phyloP scores from a whole-genome alignment of 2,329 filamentous ascomycete genomes.

The Trichophaea hybrida region DNA sequence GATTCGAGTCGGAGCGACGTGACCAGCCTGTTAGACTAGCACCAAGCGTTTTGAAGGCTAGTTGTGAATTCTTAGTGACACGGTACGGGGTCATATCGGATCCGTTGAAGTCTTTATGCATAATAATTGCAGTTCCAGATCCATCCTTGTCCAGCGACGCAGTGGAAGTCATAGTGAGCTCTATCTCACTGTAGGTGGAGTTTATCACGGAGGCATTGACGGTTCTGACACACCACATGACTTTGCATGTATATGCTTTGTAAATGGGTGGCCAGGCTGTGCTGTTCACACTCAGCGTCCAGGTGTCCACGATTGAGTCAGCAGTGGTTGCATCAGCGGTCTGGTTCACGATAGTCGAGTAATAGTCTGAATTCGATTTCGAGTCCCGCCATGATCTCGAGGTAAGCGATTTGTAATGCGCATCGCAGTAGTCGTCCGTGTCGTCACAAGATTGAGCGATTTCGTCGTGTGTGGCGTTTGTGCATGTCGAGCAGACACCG shows the following conservation, averaged over 20 bases:
- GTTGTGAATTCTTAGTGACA: neutral
- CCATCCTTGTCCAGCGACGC: neutral
- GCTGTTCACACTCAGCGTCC: neutral
- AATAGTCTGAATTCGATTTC: neutral
- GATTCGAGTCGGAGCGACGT: neutral
- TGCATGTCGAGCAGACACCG: constrained; percentile 14
- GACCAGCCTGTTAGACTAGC: neutral
- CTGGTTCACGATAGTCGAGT: constrained; percentile 19
- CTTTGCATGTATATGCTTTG: constrained; percentile 11
- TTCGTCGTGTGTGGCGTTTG: constrained; percentile 2
- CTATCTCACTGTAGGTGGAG: constrained; percentile 11
- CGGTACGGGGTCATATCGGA: neutral
- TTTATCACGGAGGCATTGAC: constrained; percentile 1
- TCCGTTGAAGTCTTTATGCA: neutral
- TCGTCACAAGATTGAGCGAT: constrained; percentile 8
- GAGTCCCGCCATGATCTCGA: constrained; percentile 1
- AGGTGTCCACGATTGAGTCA: neutral
- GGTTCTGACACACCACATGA: constrained; percentile 15
- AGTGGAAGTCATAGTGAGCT: neutral
- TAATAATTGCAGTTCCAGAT: neutral
- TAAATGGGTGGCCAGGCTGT: constrained; percentile 10
- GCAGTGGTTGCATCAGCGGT: neutral
- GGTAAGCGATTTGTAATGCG: constrained; percentile 3
- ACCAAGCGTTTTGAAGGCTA: neutral
- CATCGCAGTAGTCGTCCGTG: constrained; percentile 5